Base-by-base conservation (phyloP, 2,329 filamentous ascomycete species). In the Pyrenophora tritici-repentis region DNA sequence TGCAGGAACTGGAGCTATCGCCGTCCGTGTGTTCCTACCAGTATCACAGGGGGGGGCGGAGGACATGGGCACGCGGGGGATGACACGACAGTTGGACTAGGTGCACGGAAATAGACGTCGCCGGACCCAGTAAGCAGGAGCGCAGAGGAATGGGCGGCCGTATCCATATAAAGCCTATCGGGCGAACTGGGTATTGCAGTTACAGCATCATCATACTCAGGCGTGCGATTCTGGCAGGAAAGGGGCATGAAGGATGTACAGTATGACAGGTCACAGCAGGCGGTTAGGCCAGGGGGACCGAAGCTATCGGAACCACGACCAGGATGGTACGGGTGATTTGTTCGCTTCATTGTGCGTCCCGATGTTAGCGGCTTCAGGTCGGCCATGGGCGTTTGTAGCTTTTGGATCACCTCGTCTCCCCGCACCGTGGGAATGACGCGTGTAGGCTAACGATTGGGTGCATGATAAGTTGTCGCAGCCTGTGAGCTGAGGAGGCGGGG, bases 281-380 rank as follows among this genome's bases (percentile, higher is more conserved):
- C 58, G 58, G 55, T 58, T 62, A 59, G 55, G 55, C 47, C 52
- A 58, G 58, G 59, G 53, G 48, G n/a, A 39, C 42, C 26, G 48
- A 36, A 46, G 36, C 49, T 16, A 58, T 34, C 42, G 34, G 56
- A 31, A 42, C 44, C 50, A 56, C 47, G 59, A 52, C 52, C 42
- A 34, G 45, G 47, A 32, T 36, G 36, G 36, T 33, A 36, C 50
- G 48, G 50, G 40, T 56, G 55, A 62, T 59, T 62, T 41, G 61
- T 51, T 59, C 57, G 61, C 53, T 56, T 62, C 38, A 35, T 41
- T 43, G 40, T 41, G 42, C 39, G 10, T 58, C 35, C 56, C 53
- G 51, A 47, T 34, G n/a, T 40, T 63, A 63, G 62, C 62, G 60
- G 56, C 54, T 53, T 61, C 54, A 58, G 40, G 52, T 50, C 50